Percentiles rank a stretch among this genome's conserved stretches.
Conservation (phyloP, 352 stramenopile species). For the Stephanocyclus meneghinianus region DNA sequence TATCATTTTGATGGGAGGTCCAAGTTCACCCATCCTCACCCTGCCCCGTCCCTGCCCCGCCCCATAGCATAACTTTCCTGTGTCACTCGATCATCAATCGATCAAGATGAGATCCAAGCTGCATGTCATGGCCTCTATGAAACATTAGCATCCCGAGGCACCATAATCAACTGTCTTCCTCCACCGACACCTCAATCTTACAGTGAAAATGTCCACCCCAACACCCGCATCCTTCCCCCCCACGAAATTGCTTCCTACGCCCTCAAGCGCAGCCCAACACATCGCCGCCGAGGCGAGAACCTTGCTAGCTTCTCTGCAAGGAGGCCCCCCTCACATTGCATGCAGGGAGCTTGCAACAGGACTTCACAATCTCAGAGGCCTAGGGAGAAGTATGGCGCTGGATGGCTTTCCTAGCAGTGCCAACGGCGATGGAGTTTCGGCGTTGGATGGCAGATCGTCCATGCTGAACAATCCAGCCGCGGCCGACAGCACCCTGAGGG, state of each 20-base stretch:
- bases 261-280: slow-evolving; percentile 59
- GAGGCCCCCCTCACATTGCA: slow-evolving; percentile 67
- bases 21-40: too few relatives aligned
- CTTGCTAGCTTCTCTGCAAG: slow-evolving; percentile 70
- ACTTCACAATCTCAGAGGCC: slow-evolving; percentile 60
- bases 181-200: background rate
- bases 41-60: too few relatives aligned
- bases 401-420: background rate
- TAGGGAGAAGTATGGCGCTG: slow-evolving; percentile 21
- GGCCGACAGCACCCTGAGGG: background rate
- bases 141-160: too few relatives aligned
- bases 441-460: background rate
- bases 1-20: too few relatives aligned
- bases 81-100: too few relatives aligned
- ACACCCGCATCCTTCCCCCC: slow-evolving; percentile 1
- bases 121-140: too few relatives aligned
- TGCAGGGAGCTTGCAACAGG: slow-evolving; percentile 69
- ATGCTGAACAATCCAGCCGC: background rate
- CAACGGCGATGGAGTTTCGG: background rate
- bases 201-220: background rate
- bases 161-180: too few relatives aligned
- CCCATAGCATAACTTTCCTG: too few relatives aligned
- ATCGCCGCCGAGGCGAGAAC: slow-evolving; percentile 72
- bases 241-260: background rate
- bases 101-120: too few relatives aligned